Conservation (phyloP, 176 grass and related monocot genomes). For the Oryza officinalis region DNA sequence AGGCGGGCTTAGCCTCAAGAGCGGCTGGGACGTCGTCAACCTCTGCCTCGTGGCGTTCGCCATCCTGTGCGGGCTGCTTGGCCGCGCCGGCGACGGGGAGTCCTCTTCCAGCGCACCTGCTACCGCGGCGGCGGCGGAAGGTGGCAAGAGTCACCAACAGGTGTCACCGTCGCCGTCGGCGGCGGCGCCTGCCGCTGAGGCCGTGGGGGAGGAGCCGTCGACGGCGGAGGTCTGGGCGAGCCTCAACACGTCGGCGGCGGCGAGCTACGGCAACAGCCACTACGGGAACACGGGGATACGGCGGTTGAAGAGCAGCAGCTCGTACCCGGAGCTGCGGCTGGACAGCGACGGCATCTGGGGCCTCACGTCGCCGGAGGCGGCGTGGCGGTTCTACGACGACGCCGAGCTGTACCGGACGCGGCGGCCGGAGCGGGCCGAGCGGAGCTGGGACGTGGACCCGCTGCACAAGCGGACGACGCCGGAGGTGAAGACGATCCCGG, state of each 20-base stretch:
- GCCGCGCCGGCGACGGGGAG: slow-evolving; percentile 43
- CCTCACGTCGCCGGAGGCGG: slow-evolving; percentile 31
- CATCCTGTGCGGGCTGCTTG: slow-evolving; percentile 82
- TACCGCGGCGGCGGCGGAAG: not conserved
- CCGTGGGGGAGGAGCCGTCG: slow-evolving; percentile 8
- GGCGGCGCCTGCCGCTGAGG: not conserved
- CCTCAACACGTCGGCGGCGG: slow-evolving; percentile 32
- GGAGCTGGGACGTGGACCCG: slow-evolving; percentile 41
- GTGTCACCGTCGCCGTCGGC: not conserved
- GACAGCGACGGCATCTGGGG: slow-evolving; percentile 58
- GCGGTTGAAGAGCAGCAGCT: slow-evolving; percentile 87
- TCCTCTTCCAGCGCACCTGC: not conserved
- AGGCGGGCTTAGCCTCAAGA: slow-evolving; percentile 53
- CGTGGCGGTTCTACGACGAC: slow-evolving; percentile 75
- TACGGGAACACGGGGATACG: slow-evolving; percentile 41
- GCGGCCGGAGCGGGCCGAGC: slow-evolving; percentile 49
- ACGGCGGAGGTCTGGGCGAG: slow-evolving; percentile 16
- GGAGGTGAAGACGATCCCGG: slow-evolving; percentile 63
- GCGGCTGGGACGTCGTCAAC: slow-evolving; percentile 83
- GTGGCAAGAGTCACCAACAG: not conserved
- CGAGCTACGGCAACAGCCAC: slow-evolving; percentile 24
- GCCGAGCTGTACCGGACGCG: slow-evolving; percentile 54
- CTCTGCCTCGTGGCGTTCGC: slow-evolving; percentile 79
- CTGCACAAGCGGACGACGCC: slow-evolving; percentile 15
- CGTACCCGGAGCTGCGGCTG: slow-evolving; percentile 73